Conservation (phyloP, 768 basidiomycete genomes). For the Boletus subcaerulescens region DNA sequence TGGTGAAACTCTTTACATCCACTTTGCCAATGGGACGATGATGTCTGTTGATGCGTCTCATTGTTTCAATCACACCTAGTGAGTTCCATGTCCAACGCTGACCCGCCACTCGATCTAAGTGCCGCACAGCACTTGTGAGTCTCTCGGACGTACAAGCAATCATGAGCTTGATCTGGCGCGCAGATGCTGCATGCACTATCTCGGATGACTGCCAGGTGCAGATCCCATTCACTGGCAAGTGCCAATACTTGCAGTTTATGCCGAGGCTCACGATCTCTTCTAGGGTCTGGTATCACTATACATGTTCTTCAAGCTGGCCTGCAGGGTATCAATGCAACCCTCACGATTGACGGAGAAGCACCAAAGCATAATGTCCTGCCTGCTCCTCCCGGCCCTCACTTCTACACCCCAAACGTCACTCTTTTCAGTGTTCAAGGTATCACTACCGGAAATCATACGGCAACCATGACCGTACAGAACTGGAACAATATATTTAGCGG, state of each 20-base stretch:
- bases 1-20: constrained; percentile 12
- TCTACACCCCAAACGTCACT: constrained; percentile 10
- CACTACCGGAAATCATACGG: constrained; percentile 12
- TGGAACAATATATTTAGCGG: constrained; percentile 16
- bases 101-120: not conserved
- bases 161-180: not conserved
- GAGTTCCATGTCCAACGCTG: not conserved
- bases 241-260: not conserved
- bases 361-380: constrained; percentile 5
- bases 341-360: constrained; percentile 9
- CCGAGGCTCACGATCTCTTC: not conserved
- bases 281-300: constrained; percentile 19
- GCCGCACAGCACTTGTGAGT: constrained; percentile 8
- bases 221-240: constrained; percentile 14
- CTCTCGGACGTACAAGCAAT: not conserved
- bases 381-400: constrained; percentile 12
- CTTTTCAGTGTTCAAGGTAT: constrained; percentile 15
- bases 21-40: constrained; percentile 8
- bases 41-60: constrained; percentile 12
- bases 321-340: constrained; percentile 15
- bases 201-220: constrained; percentile 14
- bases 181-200: constrained; percentile 11
- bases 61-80: constrained; percentile 17
- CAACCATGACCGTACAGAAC: constrained; percentile 8
- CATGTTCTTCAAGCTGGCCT: constrained; percentile 19